These are phyloP conservation scores for Albatrellus ellisii DNA, from an alignment of 768 basidiomycete species.

Conservation along the genomic window DNA sequence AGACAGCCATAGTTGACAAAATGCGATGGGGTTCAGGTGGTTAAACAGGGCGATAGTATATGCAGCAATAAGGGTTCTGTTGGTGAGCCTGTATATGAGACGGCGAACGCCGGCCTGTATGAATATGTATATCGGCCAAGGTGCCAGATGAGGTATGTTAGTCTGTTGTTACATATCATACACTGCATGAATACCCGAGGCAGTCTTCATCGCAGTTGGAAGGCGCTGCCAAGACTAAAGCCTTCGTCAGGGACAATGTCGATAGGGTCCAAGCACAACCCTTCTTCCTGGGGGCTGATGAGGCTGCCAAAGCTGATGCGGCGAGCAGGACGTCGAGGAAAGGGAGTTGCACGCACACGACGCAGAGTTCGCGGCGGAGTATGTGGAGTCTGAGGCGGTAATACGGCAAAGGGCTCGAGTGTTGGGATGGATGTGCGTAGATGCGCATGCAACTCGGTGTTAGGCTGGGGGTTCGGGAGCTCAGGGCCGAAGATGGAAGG, in stretches of 20 bases:
- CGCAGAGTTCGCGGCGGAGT: constrained; percentile 38
- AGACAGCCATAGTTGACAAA: no score
- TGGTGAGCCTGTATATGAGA: no score
- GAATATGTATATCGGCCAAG: no score
- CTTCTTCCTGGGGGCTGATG: constrained; percentile 6
- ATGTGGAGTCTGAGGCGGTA: no score
- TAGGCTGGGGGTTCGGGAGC: constrained; percentile 9
- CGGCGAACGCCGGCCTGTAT: no score
- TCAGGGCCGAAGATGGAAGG: constrained; percentile 12
- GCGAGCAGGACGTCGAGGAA: constrained; percentile 10
- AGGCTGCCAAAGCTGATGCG: constrained; percentile 13
- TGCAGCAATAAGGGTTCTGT: no score
- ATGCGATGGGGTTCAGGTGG: no score
- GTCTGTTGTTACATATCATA: no score
- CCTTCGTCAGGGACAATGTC: constrained; percentile 17
- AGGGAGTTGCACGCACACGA: constrained; percentile 8
- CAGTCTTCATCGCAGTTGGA: constrained; percentile 52
- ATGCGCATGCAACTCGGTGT: constrained; percentile 5
- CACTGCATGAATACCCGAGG: no score
- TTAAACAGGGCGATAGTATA: no score
- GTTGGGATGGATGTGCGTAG: constrained; percentile 18
- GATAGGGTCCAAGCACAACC: constrained; percentile 3
- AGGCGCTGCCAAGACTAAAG: constrained; percentile 41
- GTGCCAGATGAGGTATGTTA: no score
- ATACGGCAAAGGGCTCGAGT: constrained; percentile 44